Evolutionary conservation across 2,329 filamentous ascomycete species (phyloP), one percentile per base, ranked within the genome.

Genomic region (Hypoxylon sp.): DNA sequence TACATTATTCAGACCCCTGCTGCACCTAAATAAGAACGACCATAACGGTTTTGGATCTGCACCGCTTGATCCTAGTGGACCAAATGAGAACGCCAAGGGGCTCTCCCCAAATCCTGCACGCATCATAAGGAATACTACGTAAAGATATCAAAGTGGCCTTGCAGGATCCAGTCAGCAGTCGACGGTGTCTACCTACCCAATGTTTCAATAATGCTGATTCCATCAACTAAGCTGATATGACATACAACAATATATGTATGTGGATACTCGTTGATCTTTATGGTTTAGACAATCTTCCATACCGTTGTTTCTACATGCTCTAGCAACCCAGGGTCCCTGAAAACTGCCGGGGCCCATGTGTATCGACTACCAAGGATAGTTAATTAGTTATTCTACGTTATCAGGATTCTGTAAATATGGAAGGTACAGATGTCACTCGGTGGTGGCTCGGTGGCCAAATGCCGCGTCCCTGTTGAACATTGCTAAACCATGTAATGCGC

Each of bases 51-150:
- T 42, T 61, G 32, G 46, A 54, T 60, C 60, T 48, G 29, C 56
- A 17, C 32, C 35, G 17, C 55, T 35, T 51, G 32, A 65, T 68
- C 65, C 60, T 59, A 37, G 44, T 53, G 61, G 61, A 54, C 50
- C 52, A 58, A 55, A 63, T 24, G 37, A 53, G 50, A 46, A 53
- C 15, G 52, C 53, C 39, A 48, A 57, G 56, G 42, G 54, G 58
- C 42, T 61, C 67, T 57, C 17, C 19, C 39, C 3, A 44, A 54
- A 70, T 70, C 67, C 58, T 65, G 46, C 44, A 53, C 65, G 52
- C 54, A 56, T 58, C 57, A 56, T 59, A 60, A 58, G 32, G 60
- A 57, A 47, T 51, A n/a, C n/a, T n/a, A n/a, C n/a, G n/a, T n/a
- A 47, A 52, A 59, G 21, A 31, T 65, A 60, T 50, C 48, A 57